Percentiles rank a stretch among this genome's conserved stretches.
Evolutionary conservation across 768 basidiomycete genomes (phyloP).

Genomic region (Kwoniella heveanensis): DNA sequence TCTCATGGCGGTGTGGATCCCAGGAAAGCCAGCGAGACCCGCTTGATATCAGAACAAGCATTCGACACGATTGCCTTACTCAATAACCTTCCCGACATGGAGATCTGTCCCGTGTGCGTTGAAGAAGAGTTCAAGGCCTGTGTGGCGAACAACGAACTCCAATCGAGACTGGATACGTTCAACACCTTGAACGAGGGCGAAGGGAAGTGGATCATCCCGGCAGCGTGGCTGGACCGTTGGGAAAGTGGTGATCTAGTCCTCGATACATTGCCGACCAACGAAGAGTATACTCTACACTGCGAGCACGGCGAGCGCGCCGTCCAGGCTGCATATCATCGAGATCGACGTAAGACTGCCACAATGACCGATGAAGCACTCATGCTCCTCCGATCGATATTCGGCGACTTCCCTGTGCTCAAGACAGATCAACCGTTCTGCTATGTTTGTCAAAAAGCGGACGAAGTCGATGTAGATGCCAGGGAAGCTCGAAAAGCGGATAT

Average conservation of each 20-base stretch:
- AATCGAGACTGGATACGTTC: constrained; percentile 23
- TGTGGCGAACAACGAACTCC: neutral
- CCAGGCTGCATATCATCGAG: neutral
- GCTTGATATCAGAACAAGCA: constrained; percentile 34
- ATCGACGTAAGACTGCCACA: neutral
- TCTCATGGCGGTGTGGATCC: constrained; percentile 38
- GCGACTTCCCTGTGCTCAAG: constrained; percentile 20
- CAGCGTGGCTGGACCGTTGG: constrained; percentile 38
- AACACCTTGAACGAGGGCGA: constrained; percentile 25
- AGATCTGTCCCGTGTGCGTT: constrained; percentile 36
- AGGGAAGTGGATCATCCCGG: constrained; percentile 26
- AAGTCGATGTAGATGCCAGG: constrained; percentile 6
- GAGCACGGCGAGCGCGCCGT: constrained; percentile 29
- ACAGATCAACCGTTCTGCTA: constrained; percentile 14
- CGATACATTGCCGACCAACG: constrained; percentile 18
- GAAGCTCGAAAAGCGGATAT: constrained; percentile 3
- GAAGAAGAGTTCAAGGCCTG: constrained; percentile 9
- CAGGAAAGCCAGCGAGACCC: constrained; percentile 14
- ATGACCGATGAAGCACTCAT: constrained; percentile 26
- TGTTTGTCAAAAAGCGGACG: constrained; percentile 2
- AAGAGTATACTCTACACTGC: constrained; percentile 30
- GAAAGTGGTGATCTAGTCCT: constrained; percentile 3
- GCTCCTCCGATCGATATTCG: constrained; percentile 25
- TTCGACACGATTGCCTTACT: constrained; percentile 21
- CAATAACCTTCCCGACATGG: constrained; percentile 9